phyloP scores from a whole-genome alignment of 345 rosid genomes.

The Corchorus capsularis region DNA sequence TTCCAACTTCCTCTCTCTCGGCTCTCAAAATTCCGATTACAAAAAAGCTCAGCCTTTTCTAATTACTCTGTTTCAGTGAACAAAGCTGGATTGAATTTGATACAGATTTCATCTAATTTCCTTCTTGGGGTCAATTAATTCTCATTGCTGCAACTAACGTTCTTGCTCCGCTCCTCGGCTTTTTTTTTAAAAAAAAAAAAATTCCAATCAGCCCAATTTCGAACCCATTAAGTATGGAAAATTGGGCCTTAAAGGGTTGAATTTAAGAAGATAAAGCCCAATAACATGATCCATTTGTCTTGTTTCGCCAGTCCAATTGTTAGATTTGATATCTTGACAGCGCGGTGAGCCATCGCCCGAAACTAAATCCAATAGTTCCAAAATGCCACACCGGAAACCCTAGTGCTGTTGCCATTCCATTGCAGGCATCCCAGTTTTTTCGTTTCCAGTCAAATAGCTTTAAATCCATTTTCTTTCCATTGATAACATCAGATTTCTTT shows the following conservation, averaged over 20 bases:
- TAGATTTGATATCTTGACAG: not conserved
- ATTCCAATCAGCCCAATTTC: not conserved
- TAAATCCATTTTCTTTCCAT: not conserved
- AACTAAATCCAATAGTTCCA: not conserved
- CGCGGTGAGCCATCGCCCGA: not conserved
- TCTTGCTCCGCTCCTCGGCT: not conserved
- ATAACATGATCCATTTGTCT: not conserved
- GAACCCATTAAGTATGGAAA: not conserved
- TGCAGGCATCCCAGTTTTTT: not conserved
- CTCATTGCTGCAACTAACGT: not conserved
- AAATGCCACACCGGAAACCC: not conserved
- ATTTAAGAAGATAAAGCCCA: conserved; percentile 1
- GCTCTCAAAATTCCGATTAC: not conserved
- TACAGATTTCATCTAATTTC: not conserved
- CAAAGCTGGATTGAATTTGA: not conserved
- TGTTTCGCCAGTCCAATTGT: not conserved
- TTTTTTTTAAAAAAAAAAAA: not conserved
- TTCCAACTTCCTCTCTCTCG: conserved; percentile 5
- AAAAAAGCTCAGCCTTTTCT: not conserved
- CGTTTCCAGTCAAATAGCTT: not conserved
- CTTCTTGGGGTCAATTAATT: not conserved
- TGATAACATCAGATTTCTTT: not conserved
- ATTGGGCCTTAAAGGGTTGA: not conserved
- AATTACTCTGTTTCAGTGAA: not conserved
- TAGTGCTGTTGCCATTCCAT: not conserved